Evolutionary conservation across 108 stramenopile species (phyloP), one percentile per base, ranked within the genome.

Genomic region (Skeletonema tropicum): DNA sequence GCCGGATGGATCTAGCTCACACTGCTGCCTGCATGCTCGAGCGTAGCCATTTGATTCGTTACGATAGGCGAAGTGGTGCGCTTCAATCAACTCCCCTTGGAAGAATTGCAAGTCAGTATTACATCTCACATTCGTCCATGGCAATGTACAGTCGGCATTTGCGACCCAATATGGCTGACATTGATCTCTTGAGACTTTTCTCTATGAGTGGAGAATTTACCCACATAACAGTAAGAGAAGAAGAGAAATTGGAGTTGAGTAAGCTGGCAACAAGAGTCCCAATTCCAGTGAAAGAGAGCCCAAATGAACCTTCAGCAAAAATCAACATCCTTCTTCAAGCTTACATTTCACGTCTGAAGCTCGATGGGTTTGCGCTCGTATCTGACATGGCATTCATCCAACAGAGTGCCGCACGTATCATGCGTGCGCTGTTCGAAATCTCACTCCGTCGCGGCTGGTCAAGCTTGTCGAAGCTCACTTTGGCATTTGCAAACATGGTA

Each of bases 331-430:
- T 99, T 52, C 88, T 99, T 17, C 99, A 99, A 83, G 95, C 98
- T 9, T 99, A 98, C 82, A 98, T 99, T 76, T 96, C 95, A 63
- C 88, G 96, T 55, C 85, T 99, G n/a, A 94, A 89, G 64, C 86
- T 99, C 9, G 99, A 99, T 75, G 99, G 99, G n/a, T 98, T 98
- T 79, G 99, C 99, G 11, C 83, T 99, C 31, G 89, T 96, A 12
- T 89, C 97, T 52, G 99, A 99, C 84, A 99, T 99, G 97, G 95
- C 95, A 13, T 98, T 97, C 82, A 96, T 99, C 63, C 98, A 98
- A 83, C 98, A 99, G 77, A 97, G 96, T 49, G 98, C 98, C 15
- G 96, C 92, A 1, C 90, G 99, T 60, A 92, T 99, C 60, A 92
- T 98, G 94, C 86, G 99, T 12, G 97, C 97, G 21, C 73, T 99